A percentile compares a stretch with the other conserved stretches of the same genome.
Evolutionary conservation across 176 grass and related monocot species (phyloP).

Genomic region (Paspalum notatum): DNA sequence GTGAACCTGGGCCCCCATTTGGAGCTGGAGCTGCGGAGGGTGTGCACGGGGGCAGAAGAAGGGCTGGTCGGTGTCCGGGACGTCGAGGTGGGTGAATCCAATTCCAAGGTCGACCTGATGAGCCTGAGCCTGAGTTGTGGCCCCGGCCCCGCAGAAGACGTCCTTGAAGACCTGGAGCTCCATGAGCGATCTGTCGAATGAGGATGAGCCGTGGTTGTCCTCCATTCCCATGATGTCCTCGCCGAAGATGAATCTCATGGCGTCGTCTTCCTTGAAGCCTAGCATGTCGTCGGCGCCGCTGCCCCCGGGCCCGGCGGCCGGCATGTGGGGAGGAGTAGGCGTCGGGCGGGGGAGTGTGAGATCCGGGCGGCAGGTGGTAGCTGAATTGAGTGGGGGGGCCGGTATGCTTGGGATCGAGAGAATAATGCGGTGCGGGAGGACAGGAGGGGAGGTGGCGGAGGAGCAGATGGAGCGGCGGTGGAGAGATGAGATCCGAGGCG

Average conservation of each 20-base stretch:
- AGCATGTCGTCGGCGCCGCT: neutral
- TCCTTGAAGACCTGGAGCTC: conserved; percentile 77
- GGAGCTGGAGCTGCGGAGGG: too few relatives aligned
- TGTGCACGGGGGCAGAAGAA: too few relatives aligned
- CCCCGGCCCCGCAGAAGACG: conserved; percentile 43
- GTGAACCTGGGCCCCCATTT: too few relatives aligned
- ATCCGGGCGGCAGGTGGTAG: neutral
- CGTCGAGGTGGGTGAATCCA: conserved; percentile 7
- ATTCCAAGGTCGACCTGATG: conserved; percentile 28
- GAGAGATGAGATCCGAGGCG: too few relatives aligned
- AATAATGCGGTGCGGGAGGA: neutral
- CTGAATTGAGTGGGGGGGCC: neutral
- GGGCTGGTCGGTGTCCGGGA: neutral
- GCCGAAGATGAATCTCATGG: conserved; percentile 76
- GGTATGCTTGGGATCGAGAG: neutral
- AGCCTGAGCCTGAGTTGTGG: neutral
- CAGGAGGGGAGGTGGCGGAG: neutral
- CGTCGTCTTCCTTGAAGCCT: conserved; percentile 60
- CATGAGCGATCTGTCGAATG: conserved; percentile 58
- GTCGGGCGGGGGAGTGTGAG: neutral
- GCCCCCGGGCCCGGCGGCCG: neutral
- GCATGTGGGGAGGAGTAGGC: too few relatives aligned
- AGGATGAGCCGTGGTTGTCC: conserved; percentile 17
- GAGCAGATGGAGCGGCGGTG: neutral
- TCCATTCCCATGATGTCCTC: conserved; percentile 52